Evolutionary conservation across 352 stramenopile species (phyloP), one percentile per base, ranked within the genome.

Genomic region (Phytopythium mirpurense): DNA sequence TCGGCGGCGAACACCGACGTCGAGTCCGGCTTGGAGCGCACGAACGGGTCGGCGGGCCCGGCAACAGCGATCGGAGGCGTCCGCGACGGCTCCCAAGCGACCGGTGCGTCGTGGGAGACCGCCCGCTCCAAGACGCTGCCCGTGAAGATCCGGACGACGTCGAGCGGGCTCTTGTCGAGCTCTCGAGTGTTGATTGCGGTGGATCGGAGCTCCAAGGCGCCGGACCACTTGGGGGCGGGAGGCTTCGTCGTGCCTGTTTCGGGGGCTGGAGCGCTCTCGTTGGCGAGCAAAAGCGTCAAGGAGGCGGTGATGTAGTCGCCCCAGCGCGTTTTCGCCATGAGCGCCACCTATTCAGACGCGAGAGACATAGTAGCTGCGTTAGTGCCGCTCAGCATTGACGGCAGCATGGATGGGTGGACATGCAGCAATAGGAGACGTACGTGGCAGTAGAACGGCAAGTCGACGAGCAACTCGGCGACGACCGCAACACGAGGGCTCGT

Each of bases 241-340:
- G 34, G 3, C 18, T 24, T 14, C 5, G 46, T 42, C 2, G 46
- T 10, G 3, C 18, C 46, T 10, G 19, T 4, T 3, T 19, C 15
- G 18, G 31, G n/a, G 16, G n/a, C 21, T 8, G 12, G 12, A 7
- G 45, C 27, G 19, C 15, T 51, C n/a, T 49, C 49, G 16, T 19
- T 23, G 11, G 7, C 31, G 11, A 6, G 27, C 5, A 47, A 51
- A 57, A 88, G 70, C 7, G 72, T 73, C n/a, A 87, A 32, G 7
- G 76, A 77, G 12, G 70, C 63, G 5, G 58, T 54, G 8, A 90
- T 56, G 37, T 69, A 74, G 16, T 75, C 72, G 5, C 74, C 76
- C 79, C 79, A 90, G 45, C 70, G 50, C 4, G 79, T 88, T 56
- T 88, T 78, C n/a, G 74, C 73, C 34, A 90, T 43, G 42, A 81